Percentiles rank a stretch among this genome's conserved stretches.
phyloP scores from a whole-genome alignment of 192 early-diverging fungal genomes.

The Rhizoclosmatium globosum region DNA sequence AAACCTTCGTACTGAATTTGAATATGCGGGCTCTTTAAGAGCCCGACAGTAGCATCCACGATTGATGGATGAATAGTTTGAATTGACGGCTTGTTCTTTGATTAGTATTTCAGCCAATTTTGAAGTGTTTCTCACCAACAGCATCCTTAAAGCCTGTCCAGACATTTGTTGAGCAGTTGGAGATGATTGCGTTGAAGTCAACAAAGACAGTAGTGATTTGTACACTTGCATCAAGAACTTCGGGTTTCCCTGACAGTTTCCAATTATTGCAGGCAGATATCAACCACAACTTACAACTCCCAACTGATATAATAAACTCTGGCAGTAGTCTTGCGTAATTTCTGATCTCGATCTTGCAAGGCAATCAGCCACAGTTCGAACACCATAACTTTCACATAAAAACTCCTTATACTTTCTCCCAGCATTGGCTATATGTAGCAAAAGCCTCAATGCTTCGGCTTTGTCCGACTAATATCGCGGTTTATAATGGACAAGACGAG shows the following conservation, averaged over 20 bases:
- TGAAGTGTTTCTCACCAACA: slow-evolving; percentile 47
- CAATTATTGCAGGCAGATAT: background rate
- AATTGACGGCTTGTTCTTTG: slow-evolving; percentile 57
- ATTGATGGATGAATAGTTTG: slow-evolving; percentile 60
- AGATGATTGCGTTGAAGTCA: slow-evolving; percentile 54
- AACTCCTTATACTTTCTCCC: slow-evolving; percentile 72
- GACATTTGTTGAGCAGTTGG: slow-evolving; percentile 69
- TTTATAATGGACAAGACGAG: slow-evolving; percentile 25
- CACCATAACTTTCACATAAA: slow-evolving; percentile 72
- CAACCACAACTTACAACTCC: slow-evolving; percentile 48
- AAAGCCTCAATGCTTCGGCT: slow-evolving; percentile 59
- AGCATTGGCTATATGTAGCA: slow-evolving; percentile 59
- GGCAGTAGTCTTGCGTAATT: slow-evolving; percentile 65
- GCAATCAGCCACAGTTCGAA: slow-evolving; percentile 65
- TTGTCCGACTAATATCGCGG: slow-evolving; percentile 54
- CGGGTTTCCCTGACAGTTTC: slow-evolving; percentile 60
- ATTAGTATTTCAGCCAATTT: background rate
- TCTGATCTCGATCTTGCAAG: slow-evolving; percentile 63
- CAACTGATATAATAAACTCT: slow-evolving; percentile 62
- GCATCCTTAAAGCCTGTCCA: slow-evolving; percentile 63
- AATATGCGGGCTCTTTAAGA: slow-evolving; percentile 64
- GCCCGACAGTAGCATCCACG: slow-evolving; percentile 58
- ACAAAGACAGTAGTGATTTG: slow-evolving; percentile 63
- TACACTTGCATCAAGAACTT: slow-evolving; percentile 72
- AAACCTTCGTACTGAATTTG: slow-evolving; percentile 73